Conservation (phyloP, 225 moss, liverwort and hornwort species). For the Marchantia paleacea region DNA sequence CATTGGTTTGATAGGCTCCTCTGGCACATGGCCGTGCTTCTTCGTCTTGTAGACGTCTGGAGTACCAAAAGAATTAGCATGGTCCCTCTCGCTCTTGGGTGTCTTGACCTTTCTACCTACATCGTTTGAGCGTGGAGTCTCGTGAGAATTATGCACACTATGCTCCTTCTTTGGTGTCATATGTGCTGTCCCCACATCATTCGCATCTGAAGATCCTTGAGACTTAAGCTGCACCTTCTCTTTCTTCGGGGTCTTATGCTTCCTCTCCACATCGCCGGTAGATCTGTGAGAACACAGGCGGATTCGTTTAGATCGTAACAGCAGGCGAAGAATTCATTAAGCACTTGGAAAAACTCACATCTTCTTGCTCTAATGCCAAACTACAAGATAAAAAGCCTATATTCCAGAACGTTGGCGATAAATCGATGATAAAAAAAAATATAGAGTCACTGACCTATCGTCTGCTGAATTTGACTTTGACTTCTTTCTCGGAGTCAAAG, state of each 20-base stretch:
- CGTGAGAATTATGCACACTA: background rate
- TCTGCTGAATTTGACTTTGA: background rate
- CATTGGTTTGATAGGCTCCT: background rate
- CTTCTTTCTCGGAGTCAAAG: constrained; percentile 13
- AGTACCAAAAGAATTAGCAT: background rate
- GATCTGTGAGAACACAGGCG: constrained; percentile 2
- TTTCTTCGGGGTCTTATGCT: constrained; percentile 24
- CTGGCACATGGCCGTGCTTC: background rate
- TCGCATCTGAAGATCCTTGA: background rate
- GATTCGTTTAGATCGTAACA: background rate
- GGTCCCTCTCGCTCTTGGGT: constrained; percentile 7
- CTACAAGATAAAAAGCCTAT: background rate
- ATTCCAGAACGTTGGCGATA: background rate
- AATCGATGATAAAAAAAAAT: background rate
- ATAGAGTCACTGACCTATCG: constrained; percentile 8
- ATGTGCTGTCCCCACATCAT: background rate
- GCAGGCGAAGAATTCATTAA: no score
- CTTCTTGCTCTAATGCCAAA: background rate
- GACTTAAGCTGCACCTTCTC: background rate
- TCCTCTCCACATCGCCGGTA: background rate
- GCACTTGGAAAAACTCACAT: background rate
- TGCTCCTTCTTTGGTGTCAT: background rate
- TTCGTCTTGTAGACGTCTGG: background rate
- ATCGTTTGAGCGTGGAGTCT: background rate
- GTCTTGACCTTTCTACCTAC: constrained; percentile 20